Evolutionary conservation across 768 basidiomycete species (phyloP), one percentile per base, ranked within the genome.

Genomic region (Naganishia kalamii): DNA sequence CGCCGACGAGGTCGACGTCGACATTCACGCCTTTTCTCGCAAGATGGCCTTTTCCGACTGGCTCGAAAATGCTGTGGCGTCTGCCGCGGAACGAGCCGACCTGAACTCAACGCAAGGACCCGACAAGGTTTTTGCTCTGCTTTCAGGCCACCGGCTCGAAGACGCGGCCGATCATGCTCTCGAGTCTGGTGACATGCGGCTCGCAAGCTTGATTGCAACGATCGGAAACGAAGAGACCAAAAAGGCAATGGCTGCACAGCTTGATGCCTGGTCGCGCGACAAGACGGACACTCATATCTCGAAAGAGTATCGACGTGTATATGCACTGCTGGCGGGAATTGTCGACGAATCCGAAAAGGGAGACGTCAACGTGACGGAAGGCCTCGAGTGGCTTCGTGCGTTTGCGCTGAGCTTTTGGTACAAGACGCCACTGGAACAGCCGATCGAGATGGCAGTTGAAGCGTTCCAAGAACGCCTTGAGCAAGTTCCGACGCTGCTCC

Each of bases 391-490:
- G 96, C 93, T 92, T 76, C 85, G 92, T 21, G 87, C 87, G 0
- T 89, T 98, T 74, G 96, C 90, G 2, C 79, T 97, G 47, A 87
- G 87, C 67, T 79, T 98, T 33, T 99, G 96, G 96, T 97, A 87
- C 75, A 86, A 85, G 0, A 83, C 86, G 46, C 82, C 85, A 6
- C 72, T 79, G 52, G 77, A 77, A 35, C 83, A 87, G 2, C 81
- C 89, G 4, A 84, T 92, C 65, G 80, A 84, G 1, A 84, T 88
- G 46, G 86, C 87, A 0, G 86, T 90, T 70, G 77, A 81, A 12
- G 79, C 83, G 0, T 94, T 88, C 60, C 63, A 70, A 27, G n/a
- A 65, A 7, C 63, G 73, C 25, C 74, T 90, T 23, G 30, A 57
- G 23, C 35, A 57, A 33, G 54, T 41, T 10, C 27, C 54, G 27